Evolutionary conservation across 1,139 yeast genomes (phyloP), one percentile per base, ranked within the genome.

Genomic region (Diutina siamensis): DNA sequence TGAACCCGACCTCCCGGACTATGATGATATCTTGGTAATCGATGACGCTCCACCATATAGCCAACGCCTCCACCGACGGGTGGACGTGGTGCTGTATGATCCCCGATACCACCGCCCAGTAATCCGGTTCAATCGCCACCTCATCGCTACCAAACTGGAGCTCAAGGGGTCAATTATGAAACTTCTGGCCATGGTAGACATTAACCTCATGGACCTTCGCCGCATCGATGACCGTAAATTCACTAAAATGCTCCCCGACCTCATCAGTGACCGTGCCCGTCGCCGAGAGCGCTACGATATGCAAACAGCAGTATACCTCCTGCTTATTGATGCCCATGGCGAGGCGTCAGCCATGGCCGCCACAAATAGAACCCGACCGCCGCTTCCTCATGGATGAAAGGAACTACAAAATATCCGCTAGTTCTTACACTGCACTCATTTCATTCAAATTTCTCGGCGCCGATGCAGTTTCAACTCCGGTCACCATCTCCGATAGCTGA

Each of bases 81-180:
- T 63, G 15, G 75, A 70, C 49, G 52, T 68, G 33, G 51, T 70
- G 18, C 67, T 73, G 4, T 69, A 64, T 53, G 74, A 70, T 53
- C 67, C 71, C 5, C 51, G 74, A 35, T 68, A 62, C 48, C 51
- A 60, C 1, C 25, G 22, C 13, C 74, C 74, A 0, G 63, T 67
- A 7, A 55, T 69, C 15, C 54, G 74, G 35, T 60, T 68, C 35
- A 70, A 69, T 51, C 56, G 63, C 18, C 48, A 58, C 4, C 50
- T 68, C 33, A 59, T 68, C 18, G 57, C 55, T 36, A 58, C 61
- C 32, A 62, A 63, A 12, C 49, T 48, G 7, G 60, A 60, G 18
- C 53, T 69, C 28, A 50, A 52, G 4, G 54, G 52, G 17, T 57
- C 63, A 3, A 63, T 70, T 27, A 46, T 51, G 20, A 61, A 60